A percentile compares a stretch with the other conserved stretches of the same genome.
These are phyloP conservation scores for Ustilago lituana DNA, from an alignment of 1,284 basidiomycete genomes.

Conservation along the genomic window DNA sequence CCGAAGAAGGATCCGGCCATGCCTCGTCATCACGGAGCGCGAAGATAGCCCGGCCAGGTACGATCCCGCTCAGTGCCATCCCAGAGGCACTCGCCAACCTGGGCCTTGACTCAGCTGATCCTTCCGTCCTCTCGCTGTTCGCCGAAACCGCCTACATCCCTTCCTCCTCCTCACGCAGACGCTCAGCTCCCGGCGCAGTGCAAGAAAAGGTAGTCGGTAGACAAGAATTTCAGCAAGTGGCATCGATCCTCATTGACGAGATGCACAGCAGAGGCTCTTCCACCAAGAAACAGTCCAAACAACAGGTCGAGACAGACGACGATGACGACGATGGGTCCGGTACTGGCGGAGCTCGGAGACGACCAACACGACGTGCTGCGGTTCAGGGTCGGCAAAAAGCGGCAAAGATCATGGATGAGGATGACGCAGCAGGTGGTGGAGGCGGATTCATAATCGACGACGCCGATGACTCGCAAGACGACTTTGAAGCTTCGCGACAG, in stretches of 20 bases:
- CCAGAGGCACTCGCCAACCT: constrained; percentile 53
- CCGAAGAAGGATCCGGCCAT: no score
- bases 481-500: constrained; percentile 21
- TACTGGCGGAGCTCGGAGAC: neutral
- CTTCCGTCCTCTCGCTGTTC: constrained; percentile 43
- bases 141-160: constrained; percentile 39
- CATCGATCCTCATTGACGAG: constrained; percentile 32
- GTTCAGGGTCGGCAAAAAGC: constrained; percentile 27
- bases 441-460: constrained; percentile 37
- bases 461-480: constrained; percentile 33
- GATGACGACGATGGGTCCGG: constrained; percentile 1
- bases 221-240: constrained; percentile 51
- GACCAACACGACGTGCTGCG: constrained; percentile 31
- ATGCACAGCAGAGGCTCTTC: constrained; percentile 3
- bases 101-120: constrained; percentile 34
- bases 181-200: constrained; percentile 10
- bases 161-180: constrained; percentile 18
- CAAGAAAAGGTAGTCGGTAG: constrained; percentile 47
- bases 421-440: constrained; percentile 8
- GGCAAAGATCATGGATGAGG: constrained; percentile 16
- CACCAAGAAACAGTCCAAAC: neutral
- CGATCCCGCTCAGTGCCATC: constrained; percentile 44
- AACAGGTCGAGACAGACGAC: constrained; percentile 3
- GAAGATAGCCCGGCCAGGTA: constrained; percentile 7
- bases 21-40: no score